phyloP scores from a whole-genome alignment of 345 rosid genomes.

The Eutrema yunnanense region DNA sequence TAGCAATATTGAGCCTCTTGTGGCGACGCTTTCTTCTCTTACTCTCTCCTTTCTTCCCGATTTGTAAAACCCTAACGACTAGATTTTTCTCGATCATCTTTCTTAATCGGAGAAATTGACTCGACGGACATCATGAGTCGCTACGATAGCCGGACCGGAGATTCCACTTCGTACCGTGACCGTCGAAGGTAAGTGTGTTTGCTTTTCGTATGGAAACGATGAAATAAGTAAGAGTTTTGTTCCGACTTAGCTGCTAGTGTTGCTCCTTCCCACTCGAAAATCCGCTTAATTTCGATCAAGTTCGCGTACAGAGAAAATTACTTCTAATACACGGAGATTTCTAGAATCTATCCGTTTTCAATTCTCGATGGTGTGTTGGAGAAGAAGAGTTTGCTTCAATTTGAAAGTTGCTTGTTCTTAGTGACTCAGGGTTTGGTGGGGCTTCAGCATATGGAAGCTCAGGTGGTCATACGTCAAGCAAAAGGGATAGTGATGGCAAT shows the following conservation, averaged over 20 bases:
- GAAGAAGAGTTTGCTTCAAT: constrained; percentile 14
- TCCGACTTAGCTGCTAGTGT: not conserved
- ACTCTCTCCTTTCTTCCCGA: not conserved
- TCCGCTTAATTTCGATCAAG: not conserved
- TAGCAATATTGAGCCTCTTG: constrained; percentile 1
- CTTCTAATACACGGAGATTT: not conserved
- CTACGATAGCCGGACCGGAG: constrained; percentile 87
- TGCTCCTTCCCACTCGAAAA: not conserved
- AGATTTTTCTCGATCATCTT: constrained; percentile 10
- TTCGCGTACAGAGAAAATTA: not conserved
- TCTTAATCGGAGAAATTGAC: not conserved
- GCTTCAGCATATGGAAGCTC: constrained; percentile 56
- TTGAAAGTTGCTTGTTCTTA: constrained; percentile 30
- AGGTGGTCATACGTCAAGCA: constrained; percentile 18
- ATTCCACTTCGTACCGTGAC: constrained; percentile 90
- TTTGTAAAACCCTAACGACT: constrained; percentile 29
- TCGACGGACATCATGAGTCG: constrained; percentile 64
- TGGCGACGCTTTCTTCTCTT: not conserved
- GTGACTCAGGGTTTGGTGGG: constrained; percentile 97
- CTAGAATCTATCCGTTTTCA: not conserved
- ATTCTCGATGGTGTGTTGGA: not conserved
- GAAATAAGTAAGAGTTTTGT: not conserved
- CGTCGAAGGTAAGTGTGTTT: constrained; percentile 58
- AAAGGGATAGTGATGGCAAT: constrained; percentile 45
- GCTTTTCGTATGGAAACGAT: not conserved